These are phyloP conservation scores for Gomphus bonarii DNA, from an alignment of 1,284 basidiomycete genomes.

Conservation along the genomic window DNA sequence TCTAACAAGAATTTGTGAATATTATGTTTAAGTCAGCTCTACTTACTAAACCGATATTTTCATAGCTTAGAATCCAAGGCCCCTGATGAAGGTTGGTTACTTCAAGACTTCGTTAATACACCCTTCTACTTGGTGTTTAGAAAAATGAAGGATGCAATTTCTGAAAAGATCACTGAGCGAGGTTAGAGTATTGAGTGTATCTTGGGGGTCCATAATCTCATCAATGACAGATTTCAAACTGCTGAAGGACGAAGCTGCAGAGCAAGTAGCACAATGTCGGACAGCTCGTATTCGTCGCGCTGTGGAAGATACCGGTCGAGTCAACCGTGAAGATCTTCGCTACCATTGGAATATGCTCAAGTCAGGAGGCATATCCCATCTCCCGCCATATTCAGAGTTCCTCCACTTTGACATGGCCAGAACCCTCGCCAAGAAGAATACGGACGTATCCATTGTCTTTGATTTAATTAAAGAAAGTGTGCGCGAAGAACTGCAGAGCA, in stretches of 20 bases:
- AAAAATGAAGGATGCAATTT: neutral
- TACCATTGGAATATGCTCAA: slow-evolving; percentile 9
- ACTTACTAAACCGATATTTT: neutral
- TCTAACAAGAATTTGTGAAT: slow-evolving; percentile 1
- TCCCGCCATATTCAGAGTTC: slow-evolving; percentile 37
- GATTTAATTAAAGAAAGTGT: slow-evolving; percentile 21
- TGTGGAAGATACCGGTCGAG: neutral
- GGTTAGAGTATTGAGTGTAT: neutral
- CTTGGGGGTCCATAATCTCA: neutral
- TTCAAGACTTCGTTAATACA: slow-evolving; percentile 2
- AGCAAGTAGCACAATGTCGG: neutral
- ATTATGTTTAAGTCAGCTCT: neutral
- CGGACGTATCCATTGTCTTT: slow-evolving; percentile 25
- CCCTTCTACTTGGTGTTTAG: neutral
- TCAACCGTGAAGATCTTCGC: slow-evolving; percentile 4
- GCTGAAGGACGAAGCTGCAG: neutral
- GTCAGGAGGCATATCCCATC: neutral
- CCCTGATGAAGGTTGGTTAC: neutral
- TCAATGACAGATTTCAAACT: neutral
- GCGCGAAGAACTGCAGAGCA: slow-evolving; percentile 1
- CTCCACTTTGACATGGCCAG: slow-evolving; percentile 31
- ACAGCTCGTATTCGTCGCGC: neutral
- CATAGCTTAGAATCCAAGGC: slow-evolving; percentile 2
- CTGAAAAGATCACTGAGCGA: neutral
- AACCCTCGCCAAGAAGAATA: slow-evolving; percentile 23